Evolutionary conservation across 306 rosid genomes (phyloP).

Genomic region (Potentilla sterilis): DNA sequence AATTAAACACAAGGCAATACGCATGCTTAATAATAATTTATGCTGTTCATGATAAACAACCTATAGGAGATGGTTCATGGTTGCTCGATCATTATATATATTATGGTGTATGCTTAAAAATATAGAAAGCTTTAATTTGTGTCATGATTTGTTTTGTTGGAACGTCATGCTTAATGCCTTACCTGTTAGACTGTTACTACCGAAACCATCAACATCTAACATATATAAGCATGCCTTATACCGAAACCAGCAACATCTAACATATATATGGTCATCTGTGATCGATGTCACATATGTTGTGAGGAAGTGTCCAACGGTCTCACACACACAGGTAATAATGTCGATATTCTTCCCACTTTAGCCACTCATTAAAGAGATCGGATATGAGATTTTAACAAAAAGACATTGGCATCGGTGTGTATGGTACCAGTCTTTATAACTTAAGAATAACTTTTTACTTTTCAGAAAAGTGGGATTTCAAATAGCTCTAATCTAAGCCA

Average conservation of each 20-base stretch:
- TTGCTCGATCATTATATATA: neutral
- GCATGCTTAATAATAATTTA: neutral
- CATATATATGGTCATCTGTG: neutral
- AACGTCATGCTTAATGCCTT: constrained; percentile 5
- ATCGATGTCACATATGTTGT: constrained; percentile 1
- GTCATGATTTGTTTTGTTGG: neutral
- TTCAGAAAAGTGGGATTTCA: too few species aligned
- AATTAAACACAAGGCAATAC: neutral
- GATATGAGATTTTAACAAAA: too few species aligned
- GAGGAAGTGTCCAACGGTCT: too few species aligned
- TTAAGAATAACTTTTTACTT: too few species aligned
- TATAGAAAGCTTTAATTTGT: neutral
- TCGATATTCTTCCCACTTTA: too few species aligned
- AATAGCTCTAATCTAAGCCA: too few species aligned
- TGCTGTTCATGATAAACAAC: neutral
- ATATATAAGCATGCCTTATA: too few species aligned
- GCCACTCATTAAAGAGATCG: too few species aligned
- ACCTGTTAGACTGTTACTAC: constrained; percentile 2
- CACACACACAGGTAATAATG: too few species aligned
- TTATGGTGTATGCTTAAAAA: neutral
- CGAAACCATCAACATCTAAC: neutral
- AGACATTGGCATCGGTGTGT: too few species aligned
- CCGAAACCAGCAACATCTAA: too few species aligned
- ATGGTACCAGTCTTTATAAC: too few species aligned
- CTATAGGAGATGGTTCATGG: neutral